Base-by-base conservation (phyloP, 163 green algal species). In the Scenedesmus sp. region DNA sequence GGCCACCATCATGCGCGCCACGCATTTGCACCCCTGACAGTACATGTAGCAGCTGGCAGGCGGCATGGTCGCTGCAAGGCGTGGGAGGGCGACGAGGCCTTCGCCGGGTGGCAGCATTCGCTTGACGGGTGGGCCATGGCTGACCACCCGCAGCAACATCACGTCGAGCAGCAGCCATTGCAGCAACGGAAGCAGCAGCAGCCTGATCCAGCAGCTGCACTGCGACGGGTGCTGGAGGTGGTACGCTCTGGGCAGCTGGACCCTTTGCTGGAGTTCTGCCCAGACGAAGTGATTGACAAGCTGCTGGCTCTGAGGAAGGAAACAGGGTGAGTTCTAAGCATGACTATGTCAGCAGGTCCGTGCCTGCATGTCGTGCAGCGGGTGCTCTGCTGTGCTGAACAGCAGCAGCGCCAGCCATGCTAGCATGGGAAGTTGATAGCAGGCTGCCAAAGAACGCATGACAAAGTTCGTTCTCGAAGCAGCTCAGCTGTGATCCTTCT, bases 191-290 rank as follows among this genome's bases (percentile, higher is more conserved):
- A 67, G n/a, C 7, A 46, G 20, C 83, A 88, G 83, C 57, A 88
- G n/a, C 83, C 83, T 55, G 16, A 54, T 54, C 57, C 81, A 20
- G 55, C 10, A 12, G 86, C 55, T 15, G 85, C 88, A 10, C 56
- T 92, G 62, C 88, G 59, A 4, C 81, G 81, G 52, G 81, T 92
- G 20, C 52, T 92, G 4, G 77, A 92, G 16, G 81, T 92, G 23
- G 62, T 93, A n/a, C 56, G 77, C 8, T 62, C 60, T 20, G 74
- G 90, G 4, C 46, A 93, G 62, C 74, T 91, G 9, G 90, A 93
- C 84, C 60, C 54, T 16, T 57, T 93, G 85, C 77, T 93, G 56
- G 90, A 93, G 76, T 93, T 93, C 20, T 84, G 81, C 67, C 85
- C 90, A 7, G 90, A 93, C 77, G 90, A 91, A 79, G 90, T 87